A percentile compares a stretch with the other conserved stretches of the same genome.
Evolutionary conservation across 2,329 filamentous ascomycete genomes (phyloP).

Genomic region (Akanthomyces dipterigenus): DNA sequence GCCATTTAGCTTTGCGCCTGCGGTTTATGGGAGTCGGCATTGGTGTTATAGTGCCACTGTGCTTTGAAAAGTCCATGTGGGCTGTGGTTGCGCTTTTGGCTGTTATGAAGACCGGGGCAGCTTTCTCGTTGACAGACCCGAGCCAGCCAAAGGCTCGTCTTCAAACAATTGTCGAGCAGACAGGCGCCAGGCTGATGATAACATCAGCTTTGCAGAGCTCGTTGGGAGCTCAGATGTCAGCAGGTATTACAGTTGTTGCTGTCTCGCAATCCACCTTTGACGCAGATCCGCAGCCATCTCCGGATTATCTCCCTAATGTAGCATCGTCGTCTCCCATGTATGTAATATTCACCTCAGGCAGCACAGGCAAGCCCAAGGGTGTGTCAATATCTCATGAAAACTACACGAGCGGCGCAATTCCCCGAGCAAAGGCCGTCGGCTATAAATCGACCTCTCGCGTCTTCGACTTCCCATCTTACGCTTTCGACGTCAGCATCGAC

Average conservation of each 20-base stretch:
- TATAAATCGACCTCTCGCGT: constrained; percentile 36
- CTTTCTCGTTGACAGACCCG: constrained; percentile 41
- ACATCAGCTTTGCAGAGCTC: constrained; percentile 33
- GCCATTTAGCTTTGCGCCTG: constrained; percentile 34
- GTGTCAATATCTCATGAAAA: constrained; percentile 46
- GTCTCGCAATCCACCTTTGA: constrained; percentile 25
- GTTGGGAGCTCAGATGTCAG: constrained; percentile 31
- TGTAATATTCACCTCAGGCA: constrained; percentile 60
- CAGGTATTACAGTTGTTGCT: constrained; percentile 26
- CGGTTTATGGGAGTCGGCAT: constrained; percentile 27
- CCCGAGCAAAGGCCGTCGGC: constrained; percentile 35
- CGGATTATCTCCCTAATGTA: constrained; percentile 27
- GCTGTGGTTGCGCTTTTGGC: constrained; percentile 38
- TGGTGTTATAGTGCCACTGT: constrained; percentile 41
- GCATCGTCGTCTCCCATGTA: constrained; percentile 39
- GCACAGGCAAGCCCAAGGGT: constrained; percentile 57
- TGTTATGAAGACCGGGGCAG: constrained; percentile 42
- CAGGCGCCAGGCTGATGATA: constrained; percentile 30
- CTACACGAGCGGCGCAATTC: constrained; percentile 39
- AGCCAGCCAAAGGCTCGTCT: constrained; percentile 39
- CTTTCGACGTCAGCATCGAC: constrained; percentile 48
- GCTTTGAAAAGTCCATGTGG: constrained; percentile 44
- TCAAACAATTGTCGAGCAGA: constrained; percentile 38
- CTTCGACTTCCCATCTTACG: constrained; percentile 45
- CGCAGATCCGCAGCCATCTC: constrained; percentile 13